Evolutionary conservation across 345 rosid species (phyloP).

Genomic region (Mallotus nudiflorus): DNA sequence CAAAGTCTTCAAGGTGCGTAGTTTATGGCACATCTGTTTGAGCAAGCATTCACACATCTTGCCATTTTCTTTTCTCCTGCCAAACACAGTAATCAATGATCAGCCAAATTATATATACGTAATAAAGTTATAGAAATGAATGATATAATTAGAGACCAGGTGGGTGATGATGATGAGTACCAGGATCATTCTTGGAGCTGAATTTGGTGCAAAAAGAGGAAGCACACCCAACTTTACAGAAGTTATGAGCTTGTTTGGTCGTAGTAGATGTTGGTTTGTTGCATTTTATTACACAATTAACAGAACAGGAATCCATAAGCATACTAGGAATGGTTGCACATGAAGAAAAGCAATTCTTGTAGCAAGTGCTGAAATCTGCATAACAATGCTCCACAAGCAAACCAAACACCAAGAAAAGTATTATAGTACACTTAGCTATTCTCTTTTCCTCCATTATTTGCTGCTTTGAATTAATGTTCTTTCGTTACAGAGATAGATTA

Average conservation of each 20-base stretch:
- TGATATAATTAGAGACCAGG: too few species aligned
- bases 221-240: conserved; percentile 52
- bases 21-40: conserved; percentile 25
- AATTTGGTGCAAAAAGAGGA: conserved; percentile 35
- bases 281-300: conserved; percentile 40
- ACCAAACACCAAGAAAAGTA: conserved; percentile 25
- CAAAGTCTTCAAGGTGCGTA: background rate
- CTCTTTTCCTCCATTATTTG: too few species aligned
- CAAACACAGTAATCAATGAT: background rate
- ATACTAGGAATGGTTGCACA: conserved; percentile 21
- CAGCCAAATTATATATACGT: too few species aligned
- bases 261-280: conserved; percentile 1
- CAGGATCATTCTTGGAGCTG: conserved; percentile 29
- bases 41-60: conserved; percentile 41
- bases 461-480: too few species aligned
- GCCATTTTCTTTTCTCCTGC: conserved; percentile 40
- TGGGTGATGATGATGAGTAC: too few species aligned
- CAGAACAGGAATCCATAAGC: conserved; percentile 13
- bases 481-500: too few species aligned
- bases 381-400: conserved; percentile 17
- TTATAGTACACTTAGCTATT: background rate
- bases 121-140: too few species aligned
- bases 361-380: conserved; percentile 36
- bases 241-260: conserved; percentile 6
- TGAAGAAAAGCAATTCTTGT: conserved; percentile 29